phyloP scores from a whole-genome alignment of 306 rosid species.

The Cyclanthera cordifolia region DNA sequence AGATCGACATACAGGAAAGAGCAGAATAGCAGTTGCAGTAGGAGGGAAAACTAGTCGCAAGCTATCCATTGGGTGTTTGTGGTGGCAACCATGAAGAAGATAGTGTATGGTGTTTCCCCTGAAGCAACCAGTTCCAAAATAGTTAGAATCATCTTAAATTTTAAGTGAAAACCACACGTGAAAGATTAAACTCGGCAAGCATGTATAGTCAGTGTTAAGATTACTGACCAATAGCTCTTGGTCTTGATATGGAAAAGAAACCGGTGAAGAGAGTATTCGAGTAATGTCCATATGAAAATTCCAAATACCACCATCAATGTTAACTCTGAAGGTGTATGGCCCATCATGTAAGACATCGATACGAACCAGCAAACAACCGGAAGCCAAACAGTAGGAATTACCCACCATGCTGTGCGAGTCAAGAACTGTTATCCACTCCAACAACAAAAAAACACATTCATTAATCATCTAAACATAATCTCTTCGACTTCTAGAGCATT shows the following conservation, averaged over 20 bases:
- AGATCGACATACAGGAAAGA: conserved; percentile 46
- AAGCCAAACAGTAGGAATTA: conserved; percentile 74
- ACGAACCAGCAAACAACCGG: conserved; percentile 65
- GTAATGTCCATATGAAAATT: conserved; percentile 61
- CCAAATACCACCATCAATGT: conserved; percentile 45
- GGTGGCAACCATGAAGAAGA: conserved; percentile 98
- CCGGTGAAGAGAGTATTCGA: conserved; percentile 78
- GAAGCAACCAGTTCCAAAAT: conserved; percentile 17
- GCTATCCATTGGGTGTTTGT: conserved; percentile 97
- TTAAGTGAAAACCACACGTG: not conserved
- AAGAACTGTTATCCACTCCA: conserved; percentile 41
- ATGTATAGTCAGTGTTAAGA: not conserved
- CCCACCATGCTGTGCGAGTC: conserved; percentile 96
- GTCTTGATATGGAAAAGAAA: conserved; percentile 91
- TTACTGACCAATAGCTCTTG: conserved; percentile 74
- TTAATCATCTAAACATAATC: no score
- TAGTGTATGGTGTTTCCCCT: conserved; percentile 88
- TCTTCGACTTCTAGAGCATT: not conserved
- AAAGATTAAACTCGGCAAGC: no score
- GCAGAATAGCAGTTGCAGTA: conserved; percentile 71
- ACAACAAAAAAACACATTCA: not conserved
- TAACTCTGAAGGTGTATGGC: conserved; percentile 41
- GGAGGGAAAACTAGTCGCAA: conserved; percentile 97
- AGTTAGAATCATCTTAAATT: not conserved
- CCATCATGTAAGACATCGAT: conserved; percentile 45